phyloP scores from a whole-genome alignment of 139 green algal species.

The Nannochloris sp. region DNA sequence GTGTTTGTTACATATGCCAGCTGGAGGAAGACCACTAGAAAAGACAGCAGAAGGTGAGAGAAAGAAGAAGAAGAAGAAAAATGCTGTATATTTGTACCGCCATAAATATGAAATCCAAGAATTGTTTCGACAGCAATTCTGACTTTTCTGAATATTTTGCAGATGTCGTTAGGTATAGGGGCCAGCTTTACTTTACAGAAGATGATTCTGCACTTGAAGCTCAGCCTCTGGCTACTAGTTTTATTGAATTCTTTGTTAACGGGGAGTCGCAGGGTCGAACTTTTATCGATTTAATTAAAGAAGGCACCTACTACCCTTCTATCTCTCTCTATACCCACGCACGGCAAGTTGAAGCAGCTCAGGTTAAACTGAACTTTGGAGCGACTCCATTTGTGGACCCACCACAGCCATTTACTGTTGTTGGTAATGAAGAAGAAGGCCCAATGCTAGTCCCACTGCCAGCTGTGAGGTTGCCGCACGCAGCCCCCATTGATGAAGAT shows the following conservation, averaged over 20 bases:
- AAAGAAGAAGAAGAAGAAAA: too few species aligned
- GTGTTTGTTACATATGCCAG: conserved; percentile 44
- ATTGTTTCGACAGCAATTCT: not conserved
- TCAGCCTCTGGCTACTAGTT: conserved; percentile 35
- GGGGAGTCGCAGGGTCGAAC: conserved; percentile 58
- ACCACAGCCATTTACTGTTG: too few species aligned
- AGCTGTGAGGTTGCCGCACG: too few species aligned
- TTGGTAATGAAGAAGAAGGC: too few species aligned
- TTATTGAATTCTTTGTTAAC: conserved; percentile 65
- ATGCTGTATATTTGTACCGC: not conserved
- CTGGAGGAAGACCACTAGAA: conserved; percentile 18
- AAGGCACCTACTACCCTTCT: conserved; percentile 79
- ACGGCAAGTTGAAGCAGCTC: conserved; percentile 44
- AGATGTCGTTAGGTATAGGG: conserved; percentile 46
- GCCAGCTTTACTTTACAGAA: conserved; percentile 32
- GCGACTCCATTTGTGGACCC: not conserved
- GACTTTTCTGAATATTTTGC: not conserved
- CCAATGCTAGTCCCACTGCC: too few species aligned
- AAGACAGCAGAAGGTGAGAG: not conserved
- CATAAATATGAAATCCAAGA: conserved; percentile 6
- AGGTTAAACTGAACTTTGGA: conserved; percentile 73
- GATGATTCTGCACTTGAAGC: conserved; percentile 25
- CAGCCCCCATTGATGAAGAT: too few species aligned
- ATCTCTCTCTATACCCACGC: conserved; percentile 68
- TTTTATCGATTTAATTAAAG: conserved; percentile 43